These are phyloP conservation scores for Mycosarcoma mackinlayi DNA, from an alignment of 1,284 basidiomycete species.

Conservation along the genomic window DNA sequence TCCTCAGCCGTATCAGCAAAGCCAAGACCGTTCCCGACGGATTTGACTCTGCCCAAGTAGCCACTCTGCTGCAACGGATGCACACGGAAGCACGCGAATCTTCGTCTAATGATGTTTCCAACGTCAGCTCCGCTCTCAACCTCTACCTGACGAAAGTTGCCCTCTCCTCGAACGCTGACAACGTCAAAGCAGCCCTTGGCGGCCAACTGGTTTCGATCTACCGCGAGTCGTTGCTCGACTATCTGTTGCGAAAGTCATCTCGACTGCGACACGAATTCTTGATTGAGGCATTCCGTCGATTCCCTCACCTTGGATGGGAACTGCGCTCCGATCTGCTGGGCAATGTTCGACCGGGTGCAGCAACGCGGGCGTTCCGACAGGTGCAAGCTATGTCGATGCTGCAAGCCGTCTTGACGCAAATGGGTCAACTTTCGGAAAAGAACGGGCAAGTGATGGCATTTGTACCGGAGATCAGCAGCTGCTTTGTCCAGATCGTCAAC, in stretches of 20 bases:
- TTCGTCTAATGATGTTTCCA: constrained; percentile 75
- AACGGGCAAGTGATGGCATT: constrained; percentile 72
- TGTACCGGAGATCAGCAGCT: constrained; percentile 72
- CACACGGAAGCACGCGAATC: constrained; percentile 80
- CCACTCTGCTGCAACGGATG: constrained; percentile 75
- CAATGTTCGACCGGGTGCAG: constrained; percentile 64
- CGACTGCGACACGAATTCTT: constrained; percentile 81
- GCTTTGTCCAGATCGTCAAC: constrained; percentile 73
- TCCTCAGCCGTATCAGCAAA: constrained; percentile 80
- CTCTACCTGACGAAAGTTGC: constrained; percentile 75
- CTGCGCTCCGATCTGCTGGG: constrained; percentile 75
- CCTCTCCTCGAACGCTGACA: constrained; percentile 15
- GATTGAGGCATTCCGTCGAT: constrained; percentile 79
- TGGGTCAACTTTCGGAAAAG: constrained; percentile 69
- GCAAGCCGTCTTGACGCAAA: constrained; percentile 75
- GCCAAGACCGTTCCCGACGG: constrained; percentile 77
- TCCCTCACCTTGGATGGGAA: constrained; percentile 77
- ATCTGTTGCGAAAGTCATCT: constrained; percentile 82
- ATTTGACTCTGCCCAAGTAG: constrained; percentile 70
- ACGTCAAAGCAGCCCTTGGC: constrained; percentile 19
- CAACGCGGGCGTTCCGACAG: constrained; percentile 55
- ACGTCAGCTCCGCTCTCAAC: constrained; percentile 76
- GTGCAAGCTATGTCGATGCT: constrained; percentile 80
- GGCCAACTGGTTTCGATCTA: constrained; percentile 74
- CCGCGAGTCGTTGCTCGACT: constrained; percentile 79